Conservation (phyloP, 768 basidiomycete genomes). For the Royoungia palumana region DNA sequence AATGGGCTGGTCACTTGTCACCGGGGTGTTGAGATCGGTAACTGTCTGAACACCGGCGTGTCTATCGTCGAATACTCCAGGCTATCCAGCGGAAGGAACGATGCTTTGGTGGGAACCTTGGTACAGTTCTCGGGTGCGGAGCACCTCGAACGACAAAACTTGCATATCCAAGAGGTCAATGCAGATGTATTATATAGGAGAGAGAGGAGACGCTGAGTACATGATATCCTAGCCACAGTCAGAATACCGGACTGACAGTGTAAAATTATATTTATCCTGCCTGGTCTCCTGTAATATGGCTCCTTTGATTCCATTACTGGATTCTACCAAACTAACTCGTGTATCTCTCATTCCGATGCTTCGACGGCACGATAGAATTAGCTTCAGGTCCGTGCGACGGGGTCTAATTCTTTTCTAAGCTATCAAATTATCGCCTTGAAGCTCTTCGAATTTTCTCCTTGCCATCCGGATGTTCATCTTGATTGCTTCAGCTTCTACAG, state of each 20-base stretch:
- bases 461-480: slow-evolving; percentile 86
- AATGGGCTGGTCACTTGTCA: slow-evolving; percentile 38
- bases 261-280: background rate
- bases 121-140: slow-evolving; percentile 51
- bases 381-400: too few relatives aligned
- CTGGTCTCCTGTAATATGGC: too few relatives aligned
- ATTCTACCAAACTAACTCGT: background rate
- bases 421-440: slow-evolving; percentile 68
- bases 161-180: slow-evolving; percentile 43
- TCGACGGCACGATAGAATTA: background rate
- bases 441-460: slow-evolving; percentile 82
- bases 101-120: slow-evolving; percentile 35
- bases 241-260: slow-evolving; percentile 6
- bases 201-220: background rate
- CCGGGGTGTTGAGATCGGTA: slow-evolving; percentile 27
- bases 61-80: slow-evolving; percentile 54
- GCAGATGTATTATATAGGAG: slow-evolving; percentile 41
- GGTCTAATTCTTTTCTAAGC: slow-evolving; percentile 11
- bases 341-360: background rate
- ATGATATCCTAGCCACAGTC: slow-evolving; percentile 10
- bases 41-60: slow-evolving; percentile 35
- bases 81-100: slow-evolving; percentile 17
- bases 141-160: slow-evolving; percentile 42
- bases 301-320: background rate
- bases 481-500: slow-evolving; percentile 80